Percentiles rank a stretch among this genome's conserved stretches.
Evolutionary conservation across 1,284 basidiomycete species (phyloP).

Genomic region (Apiotrichum mycotoxinovorans): DNA sequence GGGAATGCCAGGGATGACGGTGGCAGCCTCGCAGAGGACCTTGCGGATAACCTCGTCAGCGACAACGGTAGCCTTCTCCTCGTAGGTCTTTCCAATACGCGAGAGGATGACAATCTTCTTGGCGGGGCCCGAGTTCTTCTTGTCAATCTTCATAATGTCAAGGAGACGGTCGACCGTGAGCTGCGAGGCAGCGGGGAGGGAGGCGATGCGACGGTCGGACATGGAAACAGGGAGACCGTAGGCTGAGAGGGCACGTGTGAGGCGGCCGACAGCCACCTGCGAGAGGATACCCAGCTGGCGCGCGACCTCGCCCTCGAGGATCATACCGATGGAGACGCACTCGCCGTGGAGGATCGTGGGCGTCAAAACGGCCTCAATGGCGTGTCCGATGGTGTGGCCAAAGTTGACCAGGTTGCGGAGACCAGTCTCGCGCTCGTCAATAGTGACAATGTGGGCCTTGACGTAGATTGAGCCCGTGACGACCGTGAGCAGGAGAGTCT

Average conservation of each 20-base stretch:
- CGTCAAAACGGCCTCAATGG: conserved; percentile 88
- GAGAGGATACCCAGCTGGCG: conserved; percentile 78
- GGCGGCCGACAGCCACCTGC: conserved; percentile 83
- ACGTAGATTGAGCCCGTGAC: conserved; percentile 84
- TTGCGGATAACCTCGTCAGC: conserved; percentile 74
- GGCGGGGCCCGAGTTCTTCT: conserved; percentile 85
- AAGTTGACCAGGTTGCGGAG: conserved; percentile 96
- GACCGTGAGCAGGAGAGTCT: conserved; percentile 66
- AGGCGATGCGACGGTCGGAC: conserved; percentile 68
- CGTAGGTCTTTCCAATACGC: conserved; percentile 85
- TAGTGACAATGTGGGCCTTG: conserved; percentile 90
- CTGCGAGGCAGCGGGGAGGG: conserved; percentile 64
- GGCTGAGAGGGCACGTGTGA: conserved; percentile 75
- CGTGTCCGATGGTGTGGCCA: conserved; percentile 93
- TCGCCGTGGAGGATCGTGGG: conserved; percentile 90
- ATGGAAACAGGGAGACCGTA: conserved; percentile 83
- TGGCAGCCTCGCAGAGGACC: conserved; percentile 72
- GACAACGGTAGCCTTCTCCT: conserved; percentile 86
- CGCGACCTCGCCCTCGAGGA: conserved; percentile 87
- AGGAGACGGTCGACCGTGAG: conserved; percentile 79
- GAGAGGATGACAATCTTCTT: conserved; percentile 94
- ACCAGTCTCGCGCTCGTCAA: conserved; percentile 91
- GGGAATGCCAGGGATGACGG: conserved; percentile 66
- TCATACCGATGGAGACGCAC: conserved; percentile 88
- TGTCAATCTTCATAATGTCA: conserved; percentile 90